phyloP scores from a whole-genome alignment of 257 asterid species.

The Solanum etuberosum region DNA sequence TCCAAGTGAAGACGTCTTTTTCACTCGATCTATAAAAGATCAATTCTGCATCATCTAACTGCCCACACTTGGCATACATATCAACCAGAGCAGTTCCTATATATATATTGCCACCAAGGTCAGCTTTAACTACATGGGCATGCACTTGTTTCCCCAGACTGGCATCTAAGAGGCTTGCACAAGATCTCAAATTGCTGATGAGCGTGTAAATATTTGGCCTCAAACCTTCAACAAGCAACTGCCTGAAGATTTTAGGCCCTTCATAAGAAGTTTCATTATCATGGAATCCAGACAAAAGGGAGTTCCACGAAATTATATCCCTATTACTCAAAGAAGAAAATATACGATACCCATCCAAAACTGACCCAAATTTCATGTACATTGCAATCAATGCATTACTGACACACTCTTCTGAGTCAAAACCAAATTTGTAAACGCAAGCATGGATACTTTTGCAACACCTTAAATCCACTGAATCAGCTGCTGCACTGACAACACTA shows the following conservation, averaged over 20 bases:
- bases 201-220: constrained; percentile 63
- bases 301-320: constrained; percentile 75
- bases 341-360: constrained; percentile 38
- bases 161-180: constrained; percentile 40
- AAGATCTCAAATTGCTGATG: constrained; percentile 53
- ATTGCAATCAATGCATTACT: constrained; percentile 68
- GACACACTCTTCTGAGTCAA: constrained; percentile 39
- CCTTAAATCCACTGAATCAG: constrained; percentile 38
- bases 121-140: constrained; percentile 37
- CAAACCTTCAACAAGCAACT: constrained; percentile 53
- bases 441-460: constrained; percentile 73
- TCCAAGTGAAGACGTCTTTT: constrained; percentile 59
- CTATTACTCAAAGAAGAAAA: constrained; percentile 34
- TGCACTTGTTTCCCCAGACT: constrained; percentile 71
- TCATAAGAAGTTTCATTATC: constrained; percentile 38
- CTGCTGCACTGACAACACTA: constrained; percentile 49
- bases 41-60: constrained; percentile 41
- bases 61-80: constrained; percentile 61
- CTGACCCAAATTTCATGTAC: constrained; percentile 61
- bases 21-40: constrained; percentile 40
- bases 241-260: constrained; percentile 38
- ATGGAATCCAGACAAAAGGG: constrained; percentile 62
- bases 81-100: constrained; percentile 65
- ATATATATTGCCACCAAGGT: constrained; percentile 22
- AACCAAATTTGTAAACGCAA: constrained; percentile 51